Base-by-base conservation (phyloP, 2,329 filamentous ascomycete genomes). In the Ramularia endophylla region DNA sequence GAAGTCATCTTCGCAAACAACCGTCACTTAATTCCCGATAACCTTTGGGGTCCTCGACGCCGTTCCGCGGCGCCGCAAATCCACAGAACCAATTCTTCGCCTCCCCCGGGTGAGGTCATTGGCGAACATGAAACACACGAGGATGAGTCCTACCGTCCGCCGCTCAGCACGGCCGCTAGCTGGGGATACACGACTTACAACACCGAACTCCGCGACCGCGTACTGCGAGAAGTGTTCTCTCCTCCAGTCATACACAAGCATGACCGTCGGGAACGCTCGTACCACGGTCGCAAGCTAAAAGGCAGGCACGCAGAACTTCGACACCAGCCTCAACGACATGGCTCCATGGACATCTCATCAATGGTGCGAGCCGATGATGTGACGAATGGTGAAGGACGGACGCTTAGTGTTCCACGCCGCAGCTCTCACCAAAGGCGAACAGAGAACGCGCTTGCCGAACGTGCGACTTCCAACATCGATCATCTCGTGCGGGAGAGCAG, bases 161-260 rank as follows among this genome's bases (percentile, higher is more conserved):
- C 69, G 19, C 65, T 72, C 33, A 72, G 69, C 37, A 69, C 72
- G 35, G 67, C 70, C 25, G 66, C 69, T 36, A 80, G 75, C 47
- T 95, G 90, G 89, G 89, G 90, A 6, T 87, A 88, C 12, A 95
- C 89, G 0, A 89, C 84, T 16, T 85, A 95, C 44, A 97, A 97
- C 60, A 84, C 85, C 55, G 80, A 83, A 44, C 67, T 97, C 28
- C 83, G 89, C 45, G 90, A 94, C 60, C 87, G 94, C 62, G 88
- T 95, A 1, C 83, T 95, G 58, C 86, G 88, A 28, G 89, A 95
- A 60, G 90, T 90, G 0, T 95, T 95, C 57, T 71, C 87, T 31
- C 87, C 88, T 44, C 84, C 88, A 39, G 81, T 85, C 0, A 85
- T 95, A 46, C 82, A 86, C 54, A 86, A 89, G 54, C 82, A 84